These are phyloP conservation scores for Candida silvatica DNA, from an alignment of 805 yeast genomes.

Conservation along the genomic window DNA sequence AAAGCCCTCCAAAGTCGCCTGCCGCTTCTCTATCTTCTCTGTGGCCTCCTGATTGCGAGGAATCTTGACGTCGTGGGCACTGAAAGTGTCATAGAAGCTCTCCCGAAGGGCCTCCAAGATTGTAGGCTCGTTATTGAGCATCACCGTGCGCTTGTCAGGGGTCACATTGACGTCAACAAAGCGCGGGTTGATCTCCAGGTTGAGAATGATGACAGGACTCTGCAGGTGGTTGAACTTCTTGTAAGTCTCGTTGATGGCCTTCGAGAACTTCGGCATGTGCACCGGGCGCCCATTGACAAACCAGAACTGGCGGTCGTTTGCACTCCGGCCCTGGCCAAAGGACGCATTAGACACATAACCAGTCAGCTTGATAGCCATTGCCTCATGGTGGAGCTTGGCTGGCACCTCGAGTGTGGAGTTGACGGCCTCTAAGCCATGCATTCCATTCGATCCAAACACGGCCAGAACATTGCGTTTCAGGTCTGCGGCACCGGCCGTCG, in stretches of 20 bases:
- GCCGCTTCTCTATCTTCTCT: background rate
- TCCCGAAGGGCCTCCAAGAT: slow-evolving; percentile 48
- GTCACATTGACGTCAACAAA: slow-evolving; percentile 80
- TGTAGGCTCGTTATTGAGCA: slow-evolving; percentile 58
- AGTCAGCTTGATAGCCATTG: slow-evolving; percentile 28
- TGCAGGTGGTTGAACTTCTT: slow-evolving; percentile 65
- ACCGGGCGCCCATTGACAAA: slow-evolving; percentile 77
- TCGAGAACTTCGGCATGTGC: slow-evolving; percentile 40
- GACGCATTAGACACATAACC: slow-evolving; percentile 75
- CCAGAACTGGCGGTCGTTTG: slow-evolving; percentile 67
- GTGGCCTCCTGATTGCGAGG: slow-evolving; percentile 13
- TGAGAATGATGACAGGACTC: slow-evolving; percentile 58
- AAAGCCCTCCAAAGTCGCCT: slow-evolving; percentile 2
- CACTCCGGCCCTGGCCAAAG: slow-evolving; percentile 67
- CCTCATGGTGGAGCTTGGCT: slow-evolving; percentile 16
- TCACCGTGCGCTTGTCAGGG: slow-evolving; percentile 77
- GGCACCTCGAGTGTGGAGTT: slow-evolving; percentile 31
- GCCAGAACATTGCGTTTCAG: slow-evolving; percentile 52
- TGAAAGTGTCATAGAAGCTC: slow-evolving; percentile 40
- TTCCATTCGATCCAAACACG: slow-evolving; percentile 63
- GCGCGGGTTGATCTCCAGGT: slow-evolving; percentile 44
- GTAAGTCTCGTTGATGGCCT: slow-evolving; percentile 66
- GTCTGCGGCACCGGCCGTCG: slow-evolving; percentile 43
- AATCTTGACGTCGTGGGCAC: slow-evolving; percentile 19
- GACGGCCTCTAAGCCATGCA: slow-evolving; percentile 48